Evolutionary conservation across 2,329 filamentous ascomycete species (phyloP), one percentile per base, ranked within the genome.

Genomic region (Aspergillus floridensis): DNA sequence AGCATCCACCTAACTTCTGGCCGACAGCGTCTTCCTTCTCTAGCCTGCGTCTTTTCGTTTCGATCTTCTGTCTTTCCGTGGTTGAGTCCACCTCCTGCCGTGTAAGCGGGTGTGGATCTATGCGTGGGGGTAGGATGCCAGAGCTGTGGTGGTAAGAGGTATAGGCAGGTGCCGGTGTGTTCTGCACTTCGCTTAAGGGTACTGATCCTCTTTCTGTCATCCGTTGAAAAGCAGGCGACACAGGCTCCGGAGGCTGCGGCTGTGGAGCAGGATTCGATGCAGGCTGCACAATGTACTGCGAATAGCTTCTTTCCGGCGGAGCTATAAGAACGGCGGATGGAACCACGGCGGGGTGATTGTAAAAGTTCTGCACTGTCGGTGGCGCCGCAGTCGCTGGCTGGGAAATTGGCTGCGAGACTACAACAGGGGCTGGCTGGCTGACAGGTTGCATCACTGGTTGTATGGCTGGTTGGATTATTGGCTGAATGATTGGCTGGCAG

Each of bases 21-120:
- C 84, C 86, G 19, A 83, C 66, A 2, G 79, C 80, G 46, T 91
- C 88, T 72, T 91, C 87, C 60, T 88, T 88, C 70, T 91, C 87
- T 83, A 81, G 21, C 80, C 83, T 61, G 79, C 81, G 59, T 81
- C 82, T 68, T 79, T 79, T 48, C 78, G 80, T 71, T 83, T 88
- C 59, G 73, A 76, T 65, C 74, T 81, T 66, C n/a, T 68, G 65
- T 55, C 65, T 58, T 26, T 66, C 60, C 2, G 65, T 60, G 12
- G 60, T 53, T 6, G 69, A 66, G 21, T 71, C 62, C 11, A 70
- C 55, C 5, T 66, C 63, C 19, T 69, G 63, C 24, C 59, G 56
- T 14, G 70, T 68, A 10, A 72, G 60, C 10, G 68, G 66, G 14
- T 65, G 61, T 2, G 65, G 60, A 48, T 62, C 65, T 55, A 69